Evolutionary conservation across 345 rosid species (phyloP).

Genomic region (Hypericum perforatum): DNA sequence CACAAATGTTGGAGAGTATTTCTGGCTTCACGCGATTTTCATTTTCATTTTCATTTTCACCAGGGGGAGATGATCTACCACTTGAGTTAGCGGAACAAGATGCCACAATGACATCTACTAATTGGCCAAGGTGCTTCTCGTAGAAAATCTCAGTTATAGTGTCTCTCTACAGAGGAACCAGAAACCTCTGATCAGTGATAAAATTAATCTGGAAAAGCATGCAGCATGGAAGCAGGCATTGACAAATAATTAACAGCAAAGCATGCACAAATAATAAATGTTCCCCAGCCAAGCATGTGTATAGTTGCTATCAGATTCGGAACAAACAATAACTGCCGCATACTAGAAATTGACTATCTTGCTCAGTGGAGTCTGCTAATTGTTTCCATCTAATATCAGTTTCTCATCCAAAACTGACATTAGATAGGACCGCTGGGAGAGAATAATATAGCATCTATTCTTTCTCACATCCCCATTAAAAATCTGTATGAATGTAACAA

Average conservation of each 20-base stretch:
- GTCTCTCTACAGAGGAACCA: constrained; percentile 61
- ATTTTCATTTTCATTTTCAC: constrained; percentile 31
- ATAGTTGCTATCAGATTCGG: too few relatives aligned
- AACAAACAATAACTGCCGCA: too few relatives aligned
- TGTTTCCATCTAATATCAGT: too few relatives aligned
- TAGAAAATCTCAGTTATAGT: constrained; percentile 76
- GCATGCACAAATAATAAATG: too few relatives aligned
- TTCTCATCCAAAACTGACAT: too few relatives aligned
- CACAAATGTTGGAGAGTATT: constrained; percentile 83
- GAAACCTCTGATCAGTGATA: constrained; percentile 3
- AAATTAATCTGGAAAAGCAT: constrained; percentile 1
- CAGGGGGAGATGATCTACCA: constrained; percentile 34
- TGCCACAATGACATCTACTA: constrained; percentile 74
- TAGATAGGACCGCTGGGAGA: too few relatives aligned
- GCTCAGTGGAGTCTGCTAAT: too few relatives aligned
- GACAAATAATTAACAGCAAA: constrained; percentile 4
- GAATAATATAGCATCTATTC: too few relatives aligned
- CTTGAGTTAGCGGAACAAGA: constrained; percentile 49
- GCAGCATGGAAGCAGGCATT: constrained; percentile 3
- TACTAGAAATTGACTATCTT: too few relatives aligned
- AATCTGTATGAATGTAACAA: too few relatives aligned
- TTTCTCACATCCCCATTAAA: too few relatives aligned
- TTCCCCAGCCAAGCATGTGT: too few relatives aligned
- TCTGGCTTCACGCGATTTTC: constrained; percentile 57
- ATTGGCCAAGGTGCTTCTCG: constrained; percentile 83